phyloP scores from a whole-genome alignment of 2,329 filamentous ascomycete genomes.

The Lachnellula occidentalis region DNA sequence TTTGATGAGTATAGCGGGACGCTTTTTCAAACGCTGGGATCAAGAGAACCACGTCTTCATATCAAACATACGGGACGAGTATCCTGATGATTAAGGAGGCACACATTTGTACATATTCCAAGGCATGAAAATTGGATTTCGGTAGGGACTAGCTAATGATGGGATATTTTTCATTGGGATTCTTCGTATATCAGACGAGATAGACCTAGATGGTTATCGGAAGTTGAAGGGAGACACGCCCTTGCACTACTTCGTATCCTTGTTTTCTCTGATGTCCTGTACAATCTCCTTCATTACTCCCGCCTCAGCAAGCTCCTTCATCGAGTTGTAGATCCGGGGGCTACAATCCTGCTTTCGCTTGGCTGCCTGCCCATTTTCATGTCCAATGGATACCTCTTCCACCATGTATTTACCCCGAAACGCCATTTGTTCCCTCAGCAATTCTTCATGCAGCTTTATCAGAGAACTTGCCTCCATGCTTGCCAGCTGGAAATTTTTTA shows the following conservation, averaged over 20 bases:
- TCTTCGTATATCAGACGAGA: not conserved
- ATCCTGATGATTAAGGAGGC: constrained; percentile 68
- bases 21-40: constrained; percentile 87
- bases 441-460: constrained; percentile 34
- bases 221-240: not conserved
- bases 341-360: constrained; percentile 63
- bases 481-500: constrained; percentile 11
- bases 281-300: constrained; percentile 48
- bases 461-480: constrained; percentile 24
- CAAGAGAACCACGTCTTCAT: constrained; percentile 60
- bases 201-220: not conserved
- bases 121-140: not conserved
- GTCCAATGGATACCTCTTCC: constrained; percentile 41
- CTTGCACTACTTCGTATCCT: not conserved
- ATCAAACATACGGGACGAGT: constrained; percentile 77
- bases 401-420: constrained; percentile 42
- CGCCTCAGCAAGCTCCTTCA: constrained; percentile 63
- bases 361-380: constrained; percentile 47
- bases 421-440: constrained; percentile 38
- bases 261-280: constrained; percentile 8
- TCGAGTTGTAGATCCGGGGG: constrained; percentile 62
- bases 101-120: not conserved
- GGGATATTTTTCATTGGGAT: not conserved
- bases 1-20: constrained; percentile 68
- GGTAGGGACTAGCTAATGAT: not conserved